Conservation (phyloP, 1,284 basidiomycete genomes). For the Microbotryum saponariae region DNA sequence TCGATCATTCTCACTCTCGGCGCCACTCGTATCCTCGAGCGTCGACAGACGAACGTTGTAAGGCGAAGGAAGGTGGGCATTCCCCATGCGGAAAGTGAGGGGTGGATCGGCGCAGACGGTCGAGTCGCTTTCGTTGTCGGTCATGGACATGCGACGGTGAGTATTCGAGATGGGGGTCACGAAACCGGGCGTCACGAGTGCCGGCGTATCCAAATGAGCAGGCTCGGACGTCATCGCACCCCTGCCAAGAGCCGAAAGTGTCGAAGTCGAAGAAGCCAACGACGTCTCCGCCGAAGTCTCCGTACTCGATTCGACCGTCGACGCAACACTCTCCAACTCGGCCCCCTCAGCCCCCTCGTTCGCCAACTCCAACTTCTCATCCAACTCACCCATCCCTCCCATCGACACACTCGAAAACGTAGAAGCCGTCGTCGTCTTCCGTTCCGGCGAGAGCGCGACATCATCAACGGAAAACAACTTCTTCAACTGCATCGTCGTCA, state of each 20-base stretch:
- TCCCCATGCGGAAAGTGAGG: not conserved
- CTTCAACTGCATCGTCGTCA: conserved; percentile 44
- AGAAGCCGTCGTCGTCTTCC: conserved; percentile 23
- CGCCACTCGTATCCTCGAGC: conserved; percentile 38
- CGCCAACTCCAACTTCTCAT: conserved; percentile 29
- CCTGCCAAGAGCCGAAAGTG: not conserved
- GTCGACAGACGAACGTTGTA: conserved; percentile 11
- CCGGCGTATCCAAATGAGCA: no score
- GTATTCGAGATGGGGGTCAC: not conserved
- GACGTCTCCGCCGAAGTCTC: not conserved
- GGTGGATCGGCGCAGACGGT: conserved; percentile 65
- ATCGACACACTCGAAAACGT: conserved; percentile 31
- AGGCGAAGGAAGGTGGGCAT: conserved; percentile 6
- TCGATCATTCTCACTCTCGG: conserved; percentile 39
- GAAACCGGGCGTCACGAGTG: not conserved
- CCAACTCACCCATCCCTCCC: conserved; percentile 36
- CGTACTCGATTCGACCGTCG: not conserved
- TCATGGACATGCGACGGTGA: conserved; percentile 1
- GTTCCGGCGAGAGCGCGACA: conserved; percentile 34
- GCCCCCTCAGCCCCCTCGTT: not conserved
- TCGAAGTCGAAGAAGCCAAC: conserved; percentile 3
- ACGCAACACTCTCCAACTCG: not conserved
- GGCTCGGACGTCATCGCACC: no score
- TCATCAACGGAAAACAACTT: conserved; percentile 49
- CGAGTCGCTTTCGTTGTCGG: conserved; percentile 63